These are phyloP conservation scores for baker's yeast (Saccharomyces cerevisiae) DNA, from an alignment of 805 yeast genomes.

Conservation along the genomic window DNA sequence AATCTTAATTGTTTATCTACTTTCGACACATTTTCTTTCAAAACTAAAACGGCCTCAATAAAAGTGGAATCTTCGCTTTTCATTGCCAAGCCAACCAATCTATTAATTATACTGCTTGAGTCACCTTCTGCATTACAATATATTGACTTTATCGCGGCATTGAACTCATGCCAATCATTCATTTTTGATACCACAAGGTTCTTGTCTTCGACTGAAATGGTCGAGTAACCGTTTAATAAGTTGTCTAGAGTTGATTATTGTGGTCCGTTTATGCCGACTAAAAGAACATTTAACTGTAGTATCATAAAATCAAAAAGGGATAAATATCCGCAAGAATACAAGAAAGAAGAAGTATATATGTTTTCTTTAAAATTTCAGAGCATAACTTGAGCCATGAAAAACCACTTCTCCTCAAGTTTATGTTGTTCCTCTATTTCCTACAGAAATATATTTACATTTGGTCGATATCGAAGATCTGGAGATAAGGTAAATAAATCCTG, in stretches of 20 bases:
- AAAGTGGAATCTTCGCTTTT: slow-evolving; percentile 10
- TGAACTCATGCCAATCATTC: slow-evolving; percentile 6
- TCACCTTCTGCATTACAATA: slow-evolving; percentile 1
- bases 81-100: slow-evolving; percentile 1
- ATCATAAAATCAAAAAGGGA: neutral
- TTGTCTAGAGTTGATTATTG: neutral
- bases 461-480: neutral
- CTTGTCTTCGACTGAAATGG: neutral
- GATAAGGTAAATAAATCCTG: neutral
- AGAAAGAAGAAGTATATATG: neutral
- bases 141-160: slow-evolving; percentile 3
- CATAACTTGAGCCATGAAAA: neutral
- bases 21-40: slow-evolving; percentile 9
- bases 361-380: neutral
- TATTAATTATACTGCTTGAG: neutral
- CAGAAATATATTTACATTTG: neutral
- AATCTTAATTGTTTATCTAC: slow-evolving; percentile 8
- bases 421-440: neutral
- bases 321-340: neutral
- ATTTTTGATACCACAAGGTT: neutral
- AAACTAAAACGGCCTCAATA: slow-evolving; percentile 7
- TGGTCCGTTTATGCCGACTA: neutral
- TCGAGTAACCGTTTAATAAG: neutral
- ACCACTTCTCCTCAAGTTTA: neutral
- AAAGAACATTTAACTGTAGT: neutral